phyloP scores from a whole-genome alignment of 73 alveolate species.

The Paramecium primaurelia region DNA sequence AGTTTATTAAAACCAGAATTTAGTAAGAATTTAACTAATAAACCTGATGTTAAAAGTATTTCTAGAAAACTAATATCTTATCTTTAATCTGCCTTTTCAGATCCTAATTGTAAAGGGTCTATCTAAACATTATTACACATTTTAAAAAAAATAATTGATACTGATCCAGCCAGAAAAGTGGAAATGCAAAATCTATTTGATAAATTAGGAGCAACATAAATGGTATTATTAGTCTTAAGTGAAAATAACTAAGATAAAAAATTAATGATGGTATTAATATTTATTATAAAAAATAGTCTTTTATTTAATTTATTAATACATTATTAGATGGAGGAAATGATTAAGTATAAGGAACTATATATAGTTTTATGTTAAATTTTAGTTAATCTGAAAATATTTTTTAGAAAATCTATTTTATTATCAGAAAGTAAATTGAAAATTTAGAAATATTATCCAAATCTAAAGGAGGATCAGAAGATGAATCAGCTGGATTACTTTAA shows the following conservation, averaged over 20 bases:
- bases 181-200: constrained; percentile 57
- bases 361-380: constrained; percentile 42
- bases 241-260: constrained; percentile 55
- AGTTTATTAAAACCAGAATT: not conserved
- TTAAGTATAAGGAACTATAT: constrained; percentile 40
- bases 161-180: constrained; percentile 30
- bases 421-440: constrained; percentile 47
- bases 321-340: constrained; percentile 63
- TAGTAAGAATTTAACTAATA: not conserved
- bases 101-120: constrained; percentile 23
- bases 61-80: constrained; percentile 28
- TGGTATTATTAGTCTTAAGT: constrained; percentile 57
- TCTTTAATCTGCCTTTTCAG: constrained; percentile 15
- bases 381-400: constrained; percentile 62
- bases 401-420: constrained; percentile 35
- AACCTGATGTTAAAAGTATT: constrained; percentile 34
- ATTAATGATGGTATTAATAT: constrained; percentile 21
- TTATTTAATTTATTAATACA: constrained; percentile 49
- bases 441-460: constrained; percentile 48
- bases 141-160: constrained; percentile 26
- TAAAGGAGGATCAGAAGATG: constrained; percentile 27
- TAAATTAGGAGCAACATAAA: constrained; percentile 57
- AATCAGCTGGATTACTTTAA: not conserved
- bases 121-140: not conserved
- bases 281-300: not conserved